phyloP scores from a whole-genome alignment of 139 green algal genomes.

The Asterochloris sp. region DNA sequence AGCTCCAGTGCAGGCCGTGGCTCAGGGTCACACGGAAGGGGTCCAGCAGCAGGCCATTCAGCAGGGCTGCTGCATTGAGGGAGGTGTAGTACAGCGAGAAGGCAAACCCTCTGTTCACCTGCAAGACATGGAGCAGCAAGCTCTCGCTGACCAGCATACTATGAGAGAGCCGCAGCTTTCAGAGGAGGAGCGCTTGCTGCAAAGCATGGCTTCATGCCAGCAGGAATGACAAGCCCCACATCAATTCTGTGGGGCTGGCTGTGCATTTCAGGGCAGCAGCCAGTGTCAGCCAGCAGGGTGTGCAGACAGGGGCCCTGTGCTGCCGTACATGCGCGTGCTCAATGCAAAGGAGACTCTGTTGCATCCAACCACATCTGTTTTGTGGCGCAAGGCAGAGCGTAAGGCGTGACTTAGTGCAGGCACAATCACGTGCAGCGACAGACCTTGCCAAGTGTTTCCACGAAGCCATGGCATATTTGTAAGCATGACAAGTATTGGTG shows the following conservation, averaged over 20 bases:
- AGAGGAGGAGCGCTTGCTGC: not conserved
- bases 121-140: not conserved
- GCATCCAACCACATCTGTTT: no score
- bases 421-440: no score
- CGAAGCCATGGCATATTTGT: no score
- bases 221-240: not conserved
- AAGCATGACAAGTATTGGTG: no score
- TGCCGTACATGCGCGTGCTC: not conserved
- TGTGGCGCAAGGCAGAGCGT: no score
- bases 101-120: conserved; percentile 38
- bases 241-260: not conserved
- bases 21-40: conserved; percentile 31
- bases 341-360: no score
- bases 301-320: not conserved
- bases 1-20: not conserved
- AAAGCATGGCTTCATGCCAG: not conserved
- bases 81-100: conserved; percentile 55
- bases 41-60: conserved; percentile 45
- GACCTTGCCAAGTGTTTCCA: no score
- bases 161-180: not conserved
- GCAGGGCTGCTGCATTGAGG: conserved; percentile 58
- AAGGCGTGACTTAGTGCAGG: no score
- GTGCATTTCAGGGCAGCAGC: not conserved
- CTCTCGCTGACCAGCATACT: not conserved
- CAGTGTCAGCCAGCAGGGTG: not conserved